These are phyloP conservation scores for Salix udensis DNA, from an alignment of 345 rosid genomes.

Conservation along the genomic window DNA sequence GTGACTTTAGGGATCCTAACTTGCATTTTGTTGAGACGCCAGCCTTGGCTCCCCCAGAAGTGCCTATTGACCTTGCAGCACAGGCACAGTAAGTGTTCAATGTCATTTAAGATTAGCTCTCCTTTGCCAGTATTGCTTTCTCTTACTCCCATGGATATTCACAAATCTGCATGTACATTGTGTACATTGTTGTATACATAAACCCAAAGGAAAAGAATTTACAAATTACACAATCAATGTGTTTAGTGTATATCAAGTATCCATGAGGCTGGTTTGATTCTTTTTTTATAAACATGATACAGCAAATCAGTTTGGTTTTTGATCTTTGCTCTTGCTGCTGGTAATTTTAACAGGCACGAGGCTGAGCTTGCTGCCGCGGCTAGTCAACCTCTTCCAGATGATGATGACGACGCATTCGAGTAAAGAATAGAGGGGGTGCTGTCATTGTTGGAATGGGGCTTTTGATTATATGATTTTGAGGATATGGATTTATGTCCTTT, in stretches of 20 bases:
- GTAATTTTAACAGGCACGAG: conserved; percentile 14
- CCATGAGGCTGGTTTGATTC: not conserved
- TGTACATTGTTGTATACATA: not conserved
- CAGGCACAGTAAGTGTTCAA: conserved; percentile 16
- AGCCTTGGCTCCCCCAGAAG: conserved; percentile 23
- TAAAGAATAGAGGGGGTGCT: not conserved
- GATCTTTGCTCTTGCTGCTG: not conserved
- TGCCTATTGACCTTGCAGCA: conserved; percentile 15
- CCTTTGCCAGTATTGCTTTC: not conserved
- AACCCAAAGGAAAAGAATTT: too few relatives aligned
- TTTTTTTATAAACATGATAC: not conserved
- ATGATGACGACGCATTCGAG: conserved; percentile 24
- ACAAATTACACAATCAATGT: too few relatives aligned
- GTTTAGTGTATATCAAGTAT: not conserved
- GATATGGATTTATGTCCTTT: conserved; percentile 12
- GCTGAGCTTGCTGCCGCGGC: conserved; percentile 22
- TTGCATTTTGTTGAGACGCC: conserved; percentile 25
- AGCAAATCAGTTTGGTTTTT: not conserved
- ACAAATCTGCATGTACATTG: not conserved
- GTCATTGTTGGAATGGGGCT: not conserved
- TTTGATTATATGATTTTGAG: conserved; percentile 1
- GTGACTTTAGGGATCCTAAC: conserved; percentile 10
- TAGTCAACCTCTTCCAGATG: conserved; percentile 30
- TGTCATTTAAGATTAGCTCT: not conserved
- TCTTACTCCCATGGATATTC: too few relatives aligned